These are phyloP conservation scores for Paramecium sexaurelia DNA, from an alignment of 73 alveolate species.

Conservation along the genomic window DNA sequence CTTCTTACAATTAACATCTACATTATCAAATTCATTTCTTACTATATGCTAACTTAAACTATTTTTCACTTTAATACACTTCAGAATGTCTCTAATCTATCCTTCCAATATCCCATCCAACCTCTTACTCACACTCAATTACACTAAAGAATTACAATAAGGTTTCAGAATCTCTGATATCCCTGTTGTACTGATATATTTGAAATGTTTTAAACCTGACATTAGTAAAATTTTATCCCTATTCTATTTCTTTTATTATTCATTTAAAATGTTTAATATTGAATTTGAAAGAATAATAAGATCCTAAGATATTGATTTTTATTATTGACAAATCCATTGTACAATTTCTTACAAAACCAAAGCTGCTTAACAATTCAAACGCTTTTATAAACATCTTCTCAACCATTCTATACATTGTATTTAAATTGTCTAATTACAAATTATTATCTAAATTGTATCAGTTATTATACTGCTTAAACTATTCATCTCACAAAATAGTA, in stretches of 20 bases:
- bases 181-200: not conserved
- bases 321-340: not conserved
- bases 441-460: not conserved
- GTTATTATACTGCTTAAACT: not conserved
- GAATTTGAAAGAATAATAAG: not conserved
- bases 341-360: not conserved
- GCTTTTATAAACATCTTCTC: not conserved
- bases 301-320: not conserved
- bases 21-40: not conserved
- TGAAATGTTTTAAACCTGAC: conserved; percentile 39
- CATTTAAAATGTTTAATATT: not conserved
- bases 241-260: not conserved
- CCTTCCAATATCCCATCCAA: conserved; percentile 39
- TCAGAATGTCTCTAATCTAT: conserved; percentile 11
- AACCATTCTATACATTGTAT: conserved; percentile 3
- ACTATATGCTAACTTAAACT: not conserved
- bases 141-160: not conserved
- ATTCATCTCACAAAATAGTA: not conserved
- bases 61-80: not conserved
- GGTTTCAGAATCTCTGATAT: not conserved
- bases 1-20: not conserved
- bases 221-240: not conserved
- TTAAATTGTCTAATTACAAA: not conserved
- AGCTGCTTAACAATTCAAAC: not conserved
- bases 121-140: not conserved